phyloP scores from a whole-genome alignment of 805 yeast genomes.

The Cyberlindnera veronae region DNA sequence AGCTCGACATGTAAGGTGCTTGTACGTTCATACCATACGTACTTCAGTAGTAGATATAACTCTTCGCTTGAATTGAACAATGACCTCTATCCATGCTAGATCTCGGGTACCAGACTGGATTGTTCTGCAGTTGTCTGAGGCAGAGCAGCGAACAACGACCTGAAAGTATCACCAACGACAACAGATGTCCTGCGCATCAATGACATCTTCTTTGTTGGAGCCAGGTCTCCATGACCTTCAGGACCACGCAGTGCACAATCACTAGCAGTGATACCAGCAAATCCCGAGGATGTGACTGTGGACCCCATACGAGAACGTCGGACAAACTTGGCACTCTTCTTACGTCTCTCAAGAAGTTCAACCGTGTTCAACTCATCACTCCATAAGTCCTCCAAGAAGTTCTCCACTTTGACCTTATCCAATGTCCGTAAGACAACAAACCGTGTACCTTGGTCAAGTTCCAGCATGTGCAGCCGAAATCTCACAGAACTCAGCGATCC shows the following conservation, averaged over 20 bases:
- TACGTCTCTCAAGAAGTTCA: constrained; percentile 1
- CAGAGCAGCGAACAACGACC: constrained; percentile 19
- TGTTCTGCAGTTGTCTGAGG: too few species aligned
- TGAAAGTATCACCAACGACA: constrained; percentile 22
- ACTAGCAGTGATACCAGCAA: background rate
- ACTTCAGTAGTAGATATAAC: too few species aligned
- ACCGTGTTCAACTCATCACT: constrained; percentile 27
- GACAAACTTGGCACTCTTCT: background rate
- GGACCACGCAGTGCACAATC: background rate
- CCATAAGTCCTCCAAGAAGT: constrained; percentile 31
- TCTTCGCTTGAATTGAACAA: too few species aligned
- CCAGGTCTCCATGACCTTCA: too few species aligned
- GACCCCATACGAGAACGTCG: background rate
- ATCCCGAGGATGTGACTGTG: too few species aligned
- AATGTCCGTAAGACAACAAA: constrained; percentile 12
- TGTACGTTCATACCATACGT: too few species aligned
- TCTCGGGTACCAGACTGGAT: too few species aligned
- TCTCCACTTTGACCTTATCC: constrained; percentile 29
- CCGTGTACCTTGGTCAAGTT: constrained; percentile 7
- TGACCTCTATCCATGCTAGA: too few species aligned
- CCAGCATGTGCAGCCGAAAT: constrained; percentile 3
- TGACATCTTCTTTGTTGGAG: constrained; percentile 13
- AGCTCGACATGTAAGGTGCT: too few species aligned
- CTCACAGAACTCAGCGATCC: constrained; percentile 12
- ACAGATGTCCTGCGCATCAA: constrained; percentile 24